These are phyloP conservation scores for Gnaphalium uliginosum DNA, from an alignment of 129 eudicot species.

Conservation along the genomic window DNA sequence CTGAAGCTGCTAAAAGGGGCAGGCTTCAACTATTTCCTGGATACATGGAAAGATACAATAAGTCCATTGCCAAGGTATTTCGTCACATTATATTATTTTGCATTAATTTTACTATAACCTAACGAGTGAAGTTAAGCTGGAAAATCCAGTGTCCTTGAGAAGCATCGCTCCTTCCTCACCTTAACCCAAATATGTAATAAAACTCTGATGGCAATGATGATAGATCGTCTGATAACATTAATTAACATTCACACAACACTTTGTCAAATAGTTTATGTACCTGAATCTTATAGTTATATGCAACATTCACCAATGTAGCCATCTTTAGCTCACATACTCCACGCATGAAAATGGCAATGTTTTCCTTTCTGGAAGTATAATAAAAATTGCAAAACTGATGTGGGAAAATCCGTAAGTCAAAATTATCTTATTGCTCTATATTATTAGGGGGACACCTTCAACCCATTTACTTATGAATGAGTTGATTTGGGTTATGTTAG, in stretches of 20 bases:
- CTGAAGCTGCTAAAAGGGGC: slow-evolving; percentile 90
- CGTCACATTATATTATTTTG: not conserved
- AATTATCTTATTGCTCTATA: not conserved
- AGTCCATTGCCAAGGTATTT: slow-evolving; percentile 61
- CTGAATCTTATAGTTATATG: not conserved
- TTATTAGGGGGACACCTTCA: not conserved
- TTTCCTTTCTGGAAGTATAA: not conserved
- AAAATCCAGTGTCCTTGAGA: not conserved
- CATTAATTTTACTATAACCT: not conserved
- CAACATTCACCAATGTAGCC: not conserved
- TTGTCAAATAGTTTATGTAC: not conserved
- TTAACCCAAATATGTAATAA: not conserved
- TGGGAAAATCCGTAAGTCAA: not conserved
- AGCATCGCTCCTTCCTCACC: not conserved
- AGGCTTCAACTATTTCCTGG: slow-evolving; percentile 84
- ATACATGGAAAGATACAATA: slow-evolving; percentile 94
- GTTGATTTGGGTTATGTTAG: not conserved
- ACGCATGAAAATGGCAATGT: too few species aligned
- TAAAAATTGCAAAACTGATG: not conserved
- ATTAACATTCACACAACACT: not conserved
- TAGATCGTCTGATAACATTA: not conserved
- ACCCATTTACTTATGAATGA: not conserved
- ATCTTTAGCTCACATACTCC: too few species aligned
- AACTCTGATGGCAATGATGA: not conserved
- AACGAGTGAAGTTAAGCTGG: not conserved